Evolutionary conservation across 257 asterid genomes (phyloP).

Genomic region (Vinca minor): DNA sequence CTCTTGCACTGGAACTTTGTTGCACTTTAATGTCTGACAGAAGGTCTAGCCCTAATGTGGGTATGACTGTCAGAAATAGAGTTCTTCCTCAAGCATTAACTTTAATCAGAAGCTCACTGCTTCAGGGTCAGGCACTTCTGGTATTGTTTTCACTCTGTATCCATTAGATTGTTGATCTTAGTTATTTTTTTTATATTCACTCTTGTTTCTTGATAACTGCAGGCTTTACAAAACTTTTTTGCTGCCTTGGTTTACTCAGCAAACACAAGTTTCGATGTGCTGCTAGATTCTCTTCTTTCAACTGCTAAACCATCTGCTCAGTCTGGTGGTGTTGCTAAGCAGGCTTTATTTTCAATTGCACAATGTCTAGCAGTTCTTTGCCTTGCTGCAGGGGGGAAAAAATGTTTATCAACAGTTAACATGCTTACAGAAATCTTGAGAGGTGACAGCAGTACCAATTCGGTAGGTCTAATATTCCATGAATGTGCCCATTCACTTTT

Average conservation of each 20-base stretch:
- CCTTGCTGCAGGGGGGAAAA: slow-evolving; percentile 80
- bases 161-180: slow-evolving; percentile 13
- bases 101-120: slow-evolving; percentile 75
- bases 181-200: slow-evolving; percentile 16
- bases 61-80: slow-evolving; percentile 80
- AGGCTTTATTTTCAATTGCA: slow-evolving; percentile 90
- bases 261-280: slow-evolving; percentile 86
- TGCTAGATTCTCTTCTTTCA: slow-evolving; percentile 90
- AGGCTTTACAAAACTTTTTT: slow-evolving; percentile 90
- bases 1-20: slow-evolving; percentile 88
- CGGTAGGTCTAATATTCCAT: slow-evolving; percentile 39
- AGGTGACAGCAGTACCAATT: slow-evolving; percentile 63
- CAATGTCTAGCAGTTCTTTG: slow-evolving; percentile 98
- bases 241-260: slow-evolving; percentile 81
- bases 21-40: slow-evolving; percentile 93
- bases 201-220: slow-evolving; percentile 27
- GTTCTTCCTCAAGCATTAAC: slow-evolving; percentile 94
- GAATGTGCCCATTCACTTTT: neutral
- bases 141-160: slow-evolving; percentile 32
- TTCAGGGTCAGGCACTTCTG: slow-evolving; percentile 99
- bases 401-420: slow-evolving; percentile 73
- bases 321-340: slow-evolving; percentile 89
- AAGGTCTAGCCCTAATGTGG: slow-evolving; percentile 86
- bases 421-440: slow-evolving; percentile 91
- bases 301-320: slow-evolving; percentile 80